Conservation (phyloP, 73 alveolate genomes). For the Durusdinium trenchii region DNA sequence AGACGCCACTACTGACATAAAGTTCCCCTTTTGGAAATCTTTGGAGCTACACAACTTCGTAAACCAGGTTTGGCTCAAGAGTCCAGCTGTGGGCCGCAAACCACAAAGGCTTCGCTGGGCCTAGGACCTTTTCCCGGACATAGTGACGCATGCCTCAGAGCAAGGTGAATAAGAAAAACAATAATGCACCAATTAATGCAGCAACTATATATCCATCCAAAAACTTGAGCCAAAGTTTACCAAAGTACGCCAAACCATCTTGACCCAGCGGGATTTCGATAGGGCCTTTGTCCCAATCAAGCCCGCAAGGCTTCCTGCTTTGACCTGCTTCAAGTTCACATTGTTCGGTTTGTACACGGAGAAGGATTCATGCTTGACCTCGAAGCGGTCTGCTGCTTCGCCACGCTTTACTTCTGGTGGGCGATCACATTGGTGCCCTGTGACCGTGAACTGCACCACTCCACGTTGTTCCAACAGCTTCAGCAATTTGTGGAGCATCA, state of each 20-base stretch:
- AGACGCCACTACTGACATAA: no score
- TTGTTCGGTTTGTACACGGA: not conserved
- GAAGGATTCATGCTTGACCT: not conserved
- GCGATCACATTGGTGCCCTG: not conserved
- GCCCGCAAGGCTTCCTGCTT: not conserved
- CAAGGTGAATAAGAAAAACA: not conserved
- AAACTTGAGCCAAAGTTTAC: no score
- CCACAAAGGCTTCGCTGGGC: slow-evolving; percentile 33
- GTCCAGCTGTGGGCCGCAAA: not conserved
- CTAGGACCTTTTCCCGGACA: not conserved
- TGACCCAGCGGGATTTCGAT: not conserved
- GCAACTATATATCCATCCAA: not conserved
- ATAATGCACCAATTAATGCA: no score
- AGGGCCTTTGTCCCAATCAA: not conserved
- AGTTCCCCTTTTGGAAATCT: no score
- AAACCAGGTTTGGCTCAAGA: not conserved
- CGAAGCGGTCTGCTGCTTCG: not conserved
- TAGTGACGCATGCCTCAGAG: not conserved
- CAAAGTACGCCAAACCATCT: slow-evolving; percentile 12
- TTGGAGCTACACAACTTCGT: not conserved
- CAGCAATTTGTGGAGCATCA: not conserved
- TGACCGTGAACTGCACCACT: not conserved
- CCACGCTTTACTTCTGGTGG: slow-evolving; percentile 37
- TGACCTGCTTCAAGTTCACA: not conserved
- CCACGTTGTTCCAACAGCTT: not conserved